Evolutionary conservation across 257 asterid genomes (phyloP).

Genomic region (Fraxinus anomala): DNA sequence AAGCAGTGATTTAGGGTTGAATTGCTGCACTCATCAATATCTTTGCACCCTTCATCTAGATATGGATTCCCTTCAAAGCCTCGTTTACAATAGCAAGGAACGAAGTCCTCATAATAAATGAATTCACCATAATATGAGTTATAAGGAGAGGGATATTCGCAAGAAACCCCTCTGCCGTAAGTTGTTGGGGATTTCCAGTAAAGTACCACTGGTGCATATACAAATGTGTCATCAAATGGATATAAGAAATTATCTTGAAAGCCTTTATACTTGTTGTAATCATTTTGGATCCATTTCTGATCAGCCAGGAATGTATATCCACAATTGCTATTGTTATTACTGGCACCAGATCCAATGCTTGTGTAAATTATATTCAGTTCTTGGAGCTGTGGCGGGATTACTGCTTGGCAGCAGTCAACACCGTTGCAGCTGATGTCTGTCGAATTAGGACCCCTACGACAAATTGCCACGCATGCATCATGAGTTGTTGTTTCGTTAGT

Average conservation of each 20-base stretch:
- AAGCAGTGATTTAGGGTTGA: neutral
- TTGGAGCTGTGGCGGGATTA: slow-evolving; percentile 15
- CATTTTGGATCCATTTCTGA: slow-evolving; percentile 27
- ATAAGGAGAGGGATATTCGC: neutral
- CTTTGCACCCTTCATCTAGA: neutral
- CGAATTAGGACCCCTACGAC: slow-evolving; percentile 11
- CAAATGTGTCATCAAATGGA: neutral
- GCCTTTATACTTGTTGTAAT: neutral
- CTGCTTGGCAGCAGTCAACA: slow-evolving; percentile 34
- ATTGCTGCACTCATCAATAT: slow-evolving; percentile 1
- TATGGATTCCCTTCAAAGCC: slow-evolving; percentile 15
- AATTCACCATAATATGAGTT: neutral
- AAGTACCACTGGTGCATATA: neutral
- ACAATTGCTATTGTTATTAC: slow-evolving; percentile 18
- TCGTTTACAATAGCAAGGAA: neutral
- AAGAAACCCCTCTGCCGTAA: rapidly evolving
- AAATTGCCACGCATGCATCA: slow-evolving; percentile 35
- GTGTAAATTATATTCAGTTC: slow-evolving; percentile 21
- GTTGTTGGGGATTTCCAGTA: neutral
- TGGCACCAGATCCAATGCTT: neutral
- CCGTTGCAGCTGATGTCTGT: slow-evolving; percentile 26
- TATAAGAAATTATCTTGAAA: neutral
- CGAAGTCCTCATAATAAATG: neutral
- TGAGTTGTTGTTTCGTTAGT: neutral
- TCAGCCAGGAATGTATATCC: slow-evolving; percentile 40